A percentile compares a stretch with the other conserved stretches of the same genome.
These are phyloP conservation scores for Candida methanosorbosa DNA, from an alignment of 805 yeast genomes.

Conservation along the genomic window DNA sequence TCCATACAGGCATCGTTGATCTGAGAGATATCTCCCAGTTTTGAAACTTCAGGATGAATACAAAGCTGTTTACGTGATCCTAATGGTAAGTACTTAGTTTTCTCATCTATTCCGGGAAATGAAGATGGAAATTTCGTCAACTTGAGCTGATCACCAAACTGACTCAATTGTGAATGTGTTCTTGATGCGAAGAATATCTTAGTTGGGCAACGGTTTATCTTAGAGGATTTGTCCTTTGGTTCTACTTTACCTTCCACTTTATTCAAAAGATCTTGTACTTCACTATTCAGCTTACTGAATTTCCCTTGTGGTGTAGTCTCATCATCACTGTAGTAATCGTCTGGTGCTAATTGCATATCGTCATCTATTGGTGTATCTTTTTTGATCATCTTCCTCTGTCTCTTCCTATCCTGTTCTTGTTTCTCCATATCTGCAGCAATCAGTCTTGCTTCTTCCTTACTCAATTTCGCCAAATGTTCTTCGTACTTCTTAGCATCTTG, in stretches of 20 bases:
- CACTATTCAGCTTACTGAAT: conserved; percentile 26
- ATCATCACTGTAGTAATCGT: conserved; percentile 30
- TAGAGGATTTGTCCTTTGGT: conserved; percentile 8
- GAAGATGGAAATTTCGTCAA: conserved; percentile 61
- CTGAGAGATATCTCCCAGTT: conserved; percentile 36
- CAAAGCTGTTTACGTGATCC: conserved; percentile 86
- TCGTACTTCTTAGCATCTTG: conserved; percentile 31
- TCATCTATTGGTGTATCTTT: conserved; percentile 1
- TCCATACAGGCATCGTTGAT: conserved; percentile 81
- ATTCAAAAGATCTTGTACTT: conserved; percentile 39
- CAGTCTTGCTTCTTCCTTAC: conserved; percentile 18
- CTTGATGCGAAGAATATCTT: conserved; percentile 71
- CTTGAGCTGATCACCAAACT: conserved; percentile 65
- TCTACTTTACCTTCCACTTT: conserved; percentile 26
- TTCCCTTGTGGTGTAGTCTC: conserved; percentile 12
- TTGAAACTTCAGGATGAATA: conserved; percentile 53
- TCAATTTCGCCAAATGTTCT: conserved; percentile 27
- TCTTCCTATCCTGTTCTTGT: conserved; percentile 1
- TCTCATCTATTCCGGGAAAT: conserved; percentile 34
- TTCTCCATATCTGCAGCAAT: conserved; percentile 5
- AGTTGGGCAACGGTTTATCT: conserved; percentile 24
- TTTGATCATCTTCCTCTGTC: background rate
- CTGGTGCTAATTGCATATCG: conserved; percentile 17
- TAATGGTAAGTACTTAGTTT: conserved; percentile 59
- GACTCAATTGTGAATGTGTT: conserved; percentile 84